Evolutionary conservation across 192 early-diverging fungal species (phyloP).

Genomic region (Coemansia interrupta): DNA sequence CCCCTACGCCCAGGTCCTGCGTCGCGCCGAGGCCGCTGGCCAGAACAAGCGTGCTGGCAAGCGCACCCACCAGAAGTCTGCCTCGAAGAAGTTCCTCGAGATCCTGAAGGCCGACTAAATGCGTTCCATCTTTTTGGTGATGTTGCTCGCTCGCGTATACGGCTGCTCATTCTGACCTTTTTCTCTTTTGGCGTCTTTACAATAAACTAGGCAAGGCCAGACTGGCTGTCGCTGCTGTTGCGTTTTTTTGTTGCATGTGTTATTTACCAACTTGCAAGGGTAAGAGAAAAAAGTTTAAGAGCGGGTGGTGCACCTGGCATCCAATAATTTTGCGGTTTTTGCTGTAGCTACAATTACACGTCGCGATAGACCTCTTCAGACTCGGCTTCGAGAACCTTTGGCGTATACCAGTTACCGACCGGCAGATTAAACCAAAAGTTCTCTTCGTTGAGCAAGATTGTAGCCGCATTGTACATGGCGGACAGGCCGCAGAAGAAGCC

Average conservation of each 20-base stretch:
- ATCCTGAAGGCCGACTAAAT: constrained; percentile 54
- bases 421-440: constrained; percentile 54
- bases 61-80: constrained; percentile 57
- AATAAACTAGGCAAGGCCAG: neutral
- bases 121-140: neutral
- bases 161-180: neutral
- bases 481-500: constrained; percentile 52
- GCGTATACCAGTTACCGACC: constrained; percentile 52
- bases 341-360: neutral
- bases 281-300: neutral
- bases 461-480: constrained; percentile 48
- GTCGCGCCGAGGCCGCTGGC: constrained; percentile 69
- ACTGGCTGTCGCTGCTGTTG: too few relatives aligned
- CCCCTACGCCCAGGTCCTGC: constrained; percentile 90
- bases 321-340: neutral
- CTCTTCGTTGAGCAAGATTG: constrained; percentile 45
- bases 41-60: constrained; percentile 58
- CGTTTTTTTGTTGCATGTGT: neutral
- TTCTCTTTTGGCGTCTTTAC: neutral
- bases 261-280: neutral
- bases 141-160: neutral
- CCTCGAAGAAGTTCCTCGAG: constrained; percentile 50
- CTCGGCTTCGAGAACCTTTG: constrained; percentile 4
- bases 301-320: neutral
- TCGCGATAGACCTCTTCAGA: constrained; percentile 1